Percentiles rank a stretch among this genome's conserved stretches.
phyloP scores from a whole-genome alignment of 2,329 filamentous ascomycete species.

The Aureobasidium sp. region DNA sequence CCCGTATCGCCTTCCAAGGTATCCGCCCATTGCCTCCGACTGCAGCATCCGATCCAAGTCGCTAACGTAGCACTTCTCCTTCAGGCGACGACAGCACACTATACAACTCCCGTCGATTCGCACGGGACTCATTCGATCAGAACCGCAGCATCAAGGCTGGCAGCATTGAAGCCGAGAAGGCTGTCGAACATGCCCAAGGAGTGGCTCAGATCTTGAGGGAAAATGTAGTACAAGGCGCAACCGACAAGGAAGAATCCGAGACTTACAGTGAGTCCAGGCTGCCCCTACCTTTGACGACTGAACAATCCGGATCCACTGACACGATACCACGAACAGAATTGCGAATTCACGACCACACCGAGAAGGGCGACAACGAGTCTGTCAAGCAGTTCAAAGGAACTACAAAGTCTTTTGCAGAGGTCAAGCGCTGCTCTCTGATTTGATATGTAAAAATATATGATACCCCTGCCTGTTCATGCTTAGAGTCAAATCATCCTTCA shows the following conservation, averaged over 20 bases:
- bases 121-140: conserved; percentile 65
- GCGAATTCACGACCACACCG: conserved; percentile 83
- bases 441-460: conserved; percentile 16
- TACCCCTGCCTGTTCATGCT: conserved; percentile 7
- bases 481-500: neutral
- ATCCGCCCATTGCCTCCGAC: conserved; percentile 20
- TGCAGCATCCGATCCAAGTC: neutral
- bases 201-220: conserved; percentile 71
- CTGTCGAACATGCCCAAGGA: conserved; percentile 72
- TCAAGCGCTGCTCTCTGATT: conserved; percentile 28
- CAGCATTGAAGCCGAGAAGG: conserved; percentile 53
- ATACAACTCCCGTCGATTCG: conserved; percentile 62
- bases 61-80: neutral
- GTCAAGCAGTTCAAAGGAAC: conserved; percentile 57
- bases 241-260: conserved; percentile 5
- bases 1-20: conserved; percentile 79
- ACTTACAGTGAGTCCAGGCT: conserved; percentile 17
- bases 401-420: conserved; percentile 34
- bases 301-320: conserved; percentile 28
- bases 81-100: conserved; percentile 66
- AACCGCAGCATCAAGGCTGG: conserved; percentile 54
- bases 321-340: conserved; percentile 51
- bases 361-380: conserved; percentile 87
- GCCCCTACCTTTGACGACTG: neutral
- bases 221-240: conserved; percentile 77